A percentile compares a stretch with the other conserved stretches of the same genome.
These are phyloP conservation scores for Fusarium concolor DNA, from an alignment of 2,329 filamentous ascomycete genomes.

Conservation along the genomic window DNA sequence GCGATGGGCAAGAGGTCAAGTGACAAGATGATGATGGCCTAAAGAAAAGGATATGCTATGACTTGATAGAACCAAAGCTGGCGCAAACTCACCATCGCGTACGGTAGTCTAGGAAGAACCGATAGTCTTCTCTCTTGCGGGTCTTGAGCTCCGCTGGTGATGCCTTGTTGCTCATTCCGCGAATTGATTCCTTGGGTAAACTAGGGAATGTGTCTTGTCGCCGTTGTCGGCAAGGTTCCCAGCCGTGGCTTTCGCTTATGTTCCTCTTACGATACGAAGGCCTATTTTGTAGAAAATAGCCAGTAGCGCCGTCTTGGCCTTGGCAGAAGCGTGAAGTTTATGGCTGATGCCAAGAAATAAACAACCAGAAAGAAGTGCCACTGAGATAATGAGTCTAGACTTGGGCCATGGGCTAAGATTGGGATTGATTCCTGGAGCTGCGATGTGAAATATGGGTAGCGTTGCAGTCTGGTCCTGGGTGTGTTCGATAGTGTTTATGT, in stretches of 20 bases:
- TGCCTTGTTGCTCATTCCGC: slow-evolving; percentile 31
- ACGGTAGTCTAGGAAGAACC: slow-evolving; percentile 82
- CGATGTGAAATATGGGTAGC: not conserved
- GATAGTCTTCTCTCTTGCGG: slow-evolving; percentile 78
- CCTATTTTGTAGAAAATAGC: not conserved
- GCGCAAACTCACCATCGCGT: slow-evolving; percentile 77
- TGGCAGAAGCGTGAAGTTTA: slow-evolving; percentile 28
- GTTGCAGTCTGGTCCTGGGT: not conserved
- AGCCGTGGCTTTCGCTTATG: slow-evolving; percentile 7
- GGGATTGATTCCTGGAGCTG: not conserved
- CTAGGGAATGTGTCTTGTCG: not conserved
- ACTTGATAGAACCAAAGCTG: too few species aligned
- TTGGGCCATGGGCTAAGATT: slow-evolving; percentile 1
- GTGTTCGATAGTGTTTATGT: not conserved
- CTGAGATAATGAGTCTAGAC: slow-evolving; percentile 23
- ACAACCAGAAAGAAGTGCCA: slow-evolving; percentile 7
- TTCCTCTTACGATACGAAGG: not conserved
- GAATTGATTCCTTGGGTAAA: slow-evolving; percentile 6
- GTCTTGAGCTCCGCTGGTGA: slow-evolving; percentile 62
- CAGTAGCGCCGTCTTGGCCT: slow-evolving; percentile 22
- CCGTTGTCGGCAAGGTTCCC: slow-evolving; percentile 7
- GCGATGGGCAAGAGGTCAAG: not conserved
- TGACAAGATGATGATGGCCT: too few species aligned
- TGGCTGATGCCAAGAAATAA: slow-evolving; percentile 8
- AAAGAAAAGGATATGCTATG: too few species aligned